Conservation (phyloP, 495 filamentous ascomycete species). For the Aspergillus homomorphus region DNA sequence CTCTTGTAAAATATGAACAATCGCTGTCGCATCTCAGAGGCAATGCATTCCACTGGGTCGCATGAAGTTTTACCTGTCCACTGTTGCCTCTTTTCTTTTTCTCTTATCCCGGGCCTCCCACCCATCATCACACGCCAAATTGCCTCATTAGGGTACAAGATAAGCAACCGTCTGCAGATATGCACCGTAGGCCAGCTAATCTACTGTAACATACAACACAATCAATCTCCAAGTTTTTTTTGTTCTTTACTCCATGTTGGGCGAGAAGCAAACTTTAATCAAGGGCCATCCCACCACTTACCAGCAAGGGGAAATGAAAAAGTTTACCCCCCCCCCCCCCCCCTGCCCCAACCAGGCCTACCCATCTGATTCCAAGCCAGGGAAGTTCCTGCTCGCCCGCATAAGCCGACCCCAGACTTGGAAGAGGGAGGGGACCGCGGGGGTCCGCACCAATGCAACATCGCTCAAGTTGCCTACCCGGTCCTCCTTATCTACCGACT, state of each 20-base stretch:
- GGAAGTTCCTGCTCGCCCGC: neutral
- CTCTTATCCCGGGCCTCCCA: neutral
- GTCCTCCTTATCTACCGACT: neutral
- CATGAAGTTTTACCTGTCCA: neutral
- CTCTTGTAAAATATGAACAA: neutral
- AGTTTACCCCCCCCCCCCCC: too few species aligned
- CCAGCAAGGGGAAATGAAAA: too few species aligned
- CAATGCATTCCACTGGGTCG: neutral
- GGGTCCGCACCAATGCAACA: neutral
- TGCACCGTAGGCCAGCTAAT: too few species aligned
- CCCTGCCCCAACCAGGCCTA: too few species aligned
- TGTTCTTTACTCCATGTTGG: too few species aligned
- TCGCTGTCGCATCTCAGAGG: neutral
- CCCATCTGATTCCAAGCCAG: too few species aligned
- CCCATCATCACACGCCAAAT: neutral
- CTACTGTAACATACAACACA: too few species aligned
- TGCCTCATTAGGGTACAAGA: constrained; percentile 1
- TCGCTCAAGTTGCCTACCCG: neutral
- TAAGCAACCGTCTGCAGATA: neutral
- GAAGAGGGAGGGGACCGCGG: neutral
- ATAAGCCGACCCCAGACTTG: neutral
- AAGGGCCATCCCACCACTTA: too few species aligned
- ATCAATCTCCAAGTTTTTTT: too few species aligned
- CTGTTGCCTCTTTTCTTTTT: neutral
- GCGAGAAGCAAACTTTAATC: too few species aligned